Evolutionary conservation across 257 asterid genomes (phyloP).

Genomic region (Solanum chaucha): DNA sequence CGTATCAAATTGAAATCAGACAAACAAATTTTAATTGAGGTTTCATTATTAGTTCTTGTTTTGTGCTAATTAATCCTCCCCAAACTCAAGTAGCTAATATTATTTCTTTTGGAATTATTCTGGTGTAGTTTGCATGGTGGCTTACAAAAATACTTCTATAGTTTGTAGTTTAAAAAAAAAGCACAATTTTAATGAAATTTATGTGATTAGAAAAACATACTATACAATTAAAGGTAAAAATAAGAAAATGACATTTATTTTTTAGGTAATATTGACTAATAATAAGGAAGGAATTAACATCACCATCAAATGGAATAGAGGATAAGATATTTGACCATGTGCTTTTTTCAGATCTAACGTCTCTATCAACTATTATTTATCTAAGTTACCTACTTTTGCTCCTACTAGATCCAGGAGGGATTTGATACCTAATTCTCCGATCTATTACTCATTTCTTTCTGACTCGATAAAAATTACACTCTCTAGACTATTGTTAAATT

Average conservation of each 20-base stretch:
- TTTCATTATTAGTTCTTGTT: not conserved
- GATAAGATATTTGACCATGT: not conserved
- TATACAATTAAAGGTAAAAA: not conserved
- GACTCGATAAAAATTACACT: not conserved
- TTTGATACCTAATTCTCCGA: not conserved
- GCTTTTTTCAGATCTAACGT: not conserved
- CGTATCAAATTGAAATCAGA: no score
- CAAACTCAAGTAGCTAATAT: not conserved
- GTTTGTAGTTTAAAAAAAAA: not conserved
- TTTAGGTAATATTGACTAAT: not conserved
- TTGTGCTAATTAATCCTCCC: not conserved
- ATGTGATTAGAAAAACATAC: not conserved
- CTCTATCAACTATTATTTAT: not conserved
- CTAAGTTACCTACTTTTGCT: not conserved
- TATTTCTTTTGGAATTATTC: not conserved
- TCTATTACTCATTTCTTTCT: not conserved
- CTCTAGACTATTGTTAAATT: not conserved
- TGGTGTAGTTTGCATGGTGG: not conserved
- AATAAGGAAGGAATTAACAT: not conserved
- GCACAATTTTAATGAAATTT: not conserved
- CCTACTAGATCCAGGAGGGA: not conserved
- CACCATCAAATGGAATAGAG: not conserved
- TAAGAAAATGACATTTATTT: not conserved
- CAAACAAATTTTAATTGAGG: fast-evolving
- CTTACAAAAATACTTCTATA: not conserved